Evolutionary conservation across 768 basidiomycete genomes (phyloP), one percentile per base, ranked within the genome.

Genomic region (Pleurotus tuoliensis): DNA sequence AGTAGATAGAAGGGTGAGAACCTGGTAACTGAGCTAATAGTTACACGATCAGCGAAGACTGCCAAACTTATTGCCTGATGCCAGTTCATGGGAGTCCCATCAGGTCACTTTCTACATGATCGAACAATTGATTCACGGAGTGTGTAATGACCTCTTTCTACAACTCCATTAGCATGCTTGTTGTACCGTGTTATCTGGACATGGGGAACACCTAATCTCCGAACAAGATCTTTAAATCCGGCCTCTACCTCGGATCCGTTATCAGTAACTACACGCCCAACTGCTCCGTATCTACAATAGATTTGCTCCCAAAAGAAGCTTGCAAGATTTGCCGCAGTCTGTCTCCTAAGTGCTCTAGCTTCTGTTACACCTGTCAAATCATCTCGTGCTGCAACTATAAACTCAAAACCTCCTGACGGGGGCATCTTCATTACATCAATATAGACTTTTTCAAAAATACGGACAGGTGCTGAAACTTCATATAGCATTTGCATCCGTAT

Each of bases 111-210:
- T 7, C 13, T 18, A 5, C 18, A 47, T 20, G 46, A 47, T 47
- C 22, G n/a, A 1, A 73, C 51, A 4, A 73, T 40, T 0, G 67
- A 67, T 56, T 74, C 70, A 9, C 73, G 39, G 6, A 74, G 55
- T 1, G 49, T 65, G 12, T 56, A 66, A 37, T 75, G 73, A 9
- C 67, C 62, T 9, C 66, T 52, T 64, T 76, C 72, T 0, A 76
- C 71, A 15, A 74, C 63, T 30, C 74, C 70, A 50, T 73, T 74
- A 2, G 66, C 73, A 47, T 66, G 63, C 1, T 66, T 68, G 53
- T 76, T 75, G 54, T 73, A 74, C 0, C 67, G 59, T 1, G 66
- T 71, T 11, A 75, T 71, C 0, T 57, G 20, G 37, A 73, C 61
- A 13, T 73, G 73, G 5, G 55, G 47, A 61, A 63, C 24, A 24